Evolutionary conservation across 73 alveolate species (phyloP), one percentile per base, ranked within the genome.

Genomic region (Tetrahymena borealis): DNA sequence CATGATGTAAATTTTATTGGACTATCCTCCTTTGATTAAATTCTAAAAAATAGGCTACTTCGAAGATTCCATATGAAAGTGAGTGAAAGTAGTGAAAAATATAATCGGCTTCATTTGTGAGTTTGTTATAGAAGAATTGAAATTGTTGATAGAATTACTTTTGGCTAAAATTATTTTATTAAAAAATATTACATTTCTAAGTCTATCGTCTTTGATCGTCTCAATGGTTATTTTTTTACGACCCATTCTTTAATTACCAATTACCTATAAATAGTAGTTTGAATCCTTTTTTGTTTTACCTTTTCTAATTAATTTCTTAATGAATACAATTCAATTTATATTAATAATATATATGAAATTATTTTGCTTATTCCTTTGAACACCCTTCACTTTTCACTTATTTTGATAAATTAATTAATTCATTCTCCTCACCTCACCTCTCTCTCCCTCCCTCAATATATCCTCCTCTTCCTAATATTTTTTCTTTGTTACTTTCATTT

Each of bases 261-360:
- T 60, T 60, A 60, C 37, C 85, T 60, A 60, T 60, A 60, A 60
- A 60, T 60, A 60, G 85, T 60, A 60, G 85, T 60, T 99, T 94
- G 20, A 97, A 98, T 91, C 96, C 98, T 90, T 91, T 98, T 91
- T 90, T 96, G 93, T 95, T 94, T 91, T 91, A 98, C 94, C 90
- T 95, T 78, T 93, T 96, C 91, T 93, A 60, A 60, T 60, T 60
- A 60, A 60, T 60, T 60, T 60, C 85, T 60, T 60, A 60, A 60
- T 60, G 37, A 60, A 60, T 15, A 35, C 85, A 60, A 60, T 60
- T 60, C 85, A 24, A 60, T 60, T 60, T 60, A 60, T 60, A 60
- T 60, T 60, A 24, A 60, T 60, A 24, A 20, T 60, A 60, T 60
- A n/a, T 28, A 60, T 60, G 85, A 60, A 60, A 60, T 60, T 60